Conservation (phyloP, 1,139 yeast genomes). For the Lizanozyma gosingica region DNA sequence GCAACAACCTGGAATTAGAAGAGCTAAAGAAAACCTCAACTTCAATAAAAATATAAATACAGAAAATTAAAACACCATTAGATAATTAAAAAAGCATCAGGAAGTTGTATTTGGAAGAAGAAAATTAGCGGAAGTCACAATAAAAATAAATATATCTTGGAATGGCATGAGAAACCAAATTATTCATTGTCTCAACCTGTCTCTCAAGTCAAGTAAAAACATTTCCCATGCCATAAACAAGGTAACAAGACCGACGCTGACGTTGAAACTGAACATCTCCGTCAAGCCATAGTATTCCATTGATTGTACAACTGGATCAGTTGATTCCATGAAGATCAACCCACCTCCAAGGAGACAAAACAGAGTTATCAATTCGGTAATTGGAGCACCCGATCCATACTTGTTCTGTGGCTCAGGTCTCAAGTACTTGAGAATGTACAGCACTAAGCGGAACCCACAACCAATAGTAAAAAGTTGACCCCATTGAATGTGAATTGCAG, state of each 20-base stretch:
- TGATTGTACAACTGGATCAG: slow-evolving; percentile 75
- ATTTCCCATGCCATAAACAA: slow-evolving; percentile 90
- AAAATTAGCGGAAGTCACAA: background rate
- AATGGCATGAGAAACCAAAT: background rate
- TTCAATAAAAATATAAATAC: too few species aligned
- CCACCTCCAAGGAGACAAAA: slow-evolving; percentile 86
- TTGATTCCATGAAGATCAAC: slow-evolving; percentile 81
- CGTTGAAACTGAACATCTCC: slow-evolving; percentile 82
- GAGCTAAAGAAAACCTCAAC: too few species aligned
- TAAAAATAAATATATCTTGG: too few species aligned
- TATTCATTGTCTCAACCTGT: slow-evolving; percentile 27
- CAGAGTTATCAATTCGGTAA: slow-evolving; percentile 72
- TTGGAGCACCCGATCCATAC: slow-evolving; percentile 45
- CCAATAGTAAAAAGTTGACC: slow-evolving; percentile 74
- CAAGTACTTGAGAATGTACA: slow-evolving; percentile 44
- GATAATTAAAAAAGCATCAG: background rate
- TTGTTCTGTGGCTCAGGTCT: slow-evolving; percentile 26
- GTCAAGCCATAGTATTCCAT: slow-evolving; percentile 82
- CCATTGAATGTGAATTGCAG: slow-evolving; percentile 85
- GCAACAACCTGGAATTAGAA: too few species aligned
- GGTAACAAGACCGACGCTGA: slow-evolving; percentile 70
- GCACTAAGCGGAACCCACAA: slow-evolving; percentile 62
- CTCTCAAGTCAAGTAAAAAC: slow-evolving; percentile 57
- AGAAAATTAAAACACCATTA: background rate
- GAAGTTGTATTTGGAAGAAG: background rate